Base-by-base conservation (phyloP, 352 stramenopile species). In the Bremia lactucae region DNA sequence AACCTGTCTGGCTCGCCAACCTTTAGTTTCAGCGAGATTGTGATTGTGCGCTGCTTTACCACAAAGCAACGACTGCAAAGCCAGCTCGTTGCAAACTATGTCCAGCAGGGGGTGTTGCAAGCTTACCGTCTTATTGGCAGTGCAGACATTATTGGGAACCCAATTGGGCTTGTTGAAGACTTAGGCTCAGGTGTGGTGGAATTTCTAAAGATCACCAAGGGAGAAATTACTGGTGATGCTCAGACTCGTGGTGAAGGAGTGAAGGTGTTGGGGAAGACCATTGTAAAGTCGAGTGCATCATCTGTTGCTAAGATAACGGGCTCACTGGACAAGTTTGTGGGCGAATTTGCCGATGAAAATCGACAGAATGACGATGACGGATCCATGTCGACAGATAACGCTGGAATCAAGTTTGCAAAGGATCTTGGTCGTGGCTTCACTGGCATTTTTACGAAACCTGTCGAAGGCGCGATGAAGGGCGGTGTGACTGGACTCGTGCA, bases 191-290 rank as follows among this genome's bases (percentile, higher is more conserved):
- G 80, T 31, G 73, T 93, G 8, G 68, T 90, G 3, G 76, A 89
- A 31, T 93, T 93, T 44, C 36, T 93, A 19, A 93, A 90, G 54
- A 87, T 93, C 42, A 93, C 80, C n/a, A 89, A 86, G 53, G 75
- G 79, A 19, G 80, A 93, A 36, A 44, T 93, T 8, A 62, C 69
- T n/a, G 80, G 80, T 2, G 77, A 87, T 40, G 69, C 77, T 6
- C 73, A 93, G 34, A 93, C 80, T 11, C 72, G 80, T 36, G 80
- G 80, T 11, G 77, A 93, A 50, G 80, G 80, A 49, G 80, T 93
- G 7, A 90, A 90, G 51, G 73, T 93, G 2, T 46, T 93, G 1
- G 80, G 80, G 6, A 90, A 93, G 49, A 93, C 77, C 0, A 82
- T 93, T 13, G 75, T 83, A 8, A 86, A 79, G 23, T 83, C 75